These are phyloP conservation scores for Pythium dissimile DNA, from an alignment of 352 stramenopile species.

Conservation along the genomic window DNA sequence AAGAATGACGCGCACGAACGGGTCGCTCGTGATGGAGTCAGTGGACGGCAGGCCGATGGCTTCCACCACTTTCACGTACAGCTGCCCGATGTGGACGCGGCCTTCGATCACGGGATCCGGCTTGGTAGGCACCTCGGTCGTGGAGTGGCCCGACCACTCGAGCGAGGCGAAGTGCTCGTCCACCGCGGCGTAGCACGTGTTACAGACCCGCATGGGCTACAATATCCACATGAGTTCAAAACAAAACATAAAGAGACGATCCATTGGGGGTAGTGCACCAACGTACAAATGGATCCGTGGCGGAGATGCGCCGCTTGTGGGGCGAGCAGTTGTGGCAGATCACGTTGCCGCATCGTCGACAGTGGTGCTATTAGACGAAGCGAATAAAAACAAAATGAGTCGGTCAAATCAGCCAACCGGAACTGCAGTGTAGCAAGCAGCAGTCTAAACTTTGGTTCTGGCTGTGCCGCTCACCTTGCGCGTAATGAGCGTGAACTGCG, in stretches of 20 bases:
- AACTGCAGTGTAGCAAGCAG: too few species aligned
- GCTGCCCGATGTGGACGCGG: constrained; percentile 77
- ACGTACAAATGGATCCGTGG: constrained; percentile 78
- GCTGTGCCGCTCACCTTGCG: constrained; percentile 47
- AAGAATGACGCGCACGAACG: constrained; percentile 81
- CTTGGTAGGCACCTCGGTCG: constrained; percentile 67
- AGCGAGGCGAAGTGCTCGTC: constrained; percentile 83
- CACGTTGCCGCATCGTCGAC: constrained; percentile 78
- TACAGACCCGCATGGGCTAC: constrained; percentile 85
- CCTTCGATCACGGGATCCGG: constrained; percentile 78
- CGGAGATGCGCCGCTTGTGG: constrained; percentile 79
- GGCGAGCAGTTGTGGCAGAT: constrained; percentile 85
- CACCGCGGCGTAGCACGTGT: constrained; percentile 79
- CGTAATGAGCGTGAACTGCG: constrained; percentile 75
- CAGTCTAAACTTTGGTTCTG: too few species aligned
- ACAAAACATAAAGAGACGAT: background rate
- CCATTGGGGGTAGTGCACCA: background rate
- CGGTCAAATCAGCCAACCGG: too few species aligned
- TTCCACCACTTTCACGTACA: constrained; percentile 87
- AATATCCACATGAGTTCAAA: background rate
- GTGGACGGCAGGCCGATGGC: constrained; percentile 81
- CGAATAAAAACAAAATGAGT: background rate
- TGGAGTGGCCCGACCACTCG: constrained; percentile 79
- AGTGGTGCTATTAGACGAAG: constrained; percentile 57
- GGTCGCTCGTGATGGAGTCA: constrained; percentile 86